Percentiles rank a stretch among this genome's conserved stretches.
These are phyloP conservation scores for Fusarium continuum DNA, from an alignment of 2,329 filamentous ascomycete genomes.

Conservation along the genomic window DNA sequence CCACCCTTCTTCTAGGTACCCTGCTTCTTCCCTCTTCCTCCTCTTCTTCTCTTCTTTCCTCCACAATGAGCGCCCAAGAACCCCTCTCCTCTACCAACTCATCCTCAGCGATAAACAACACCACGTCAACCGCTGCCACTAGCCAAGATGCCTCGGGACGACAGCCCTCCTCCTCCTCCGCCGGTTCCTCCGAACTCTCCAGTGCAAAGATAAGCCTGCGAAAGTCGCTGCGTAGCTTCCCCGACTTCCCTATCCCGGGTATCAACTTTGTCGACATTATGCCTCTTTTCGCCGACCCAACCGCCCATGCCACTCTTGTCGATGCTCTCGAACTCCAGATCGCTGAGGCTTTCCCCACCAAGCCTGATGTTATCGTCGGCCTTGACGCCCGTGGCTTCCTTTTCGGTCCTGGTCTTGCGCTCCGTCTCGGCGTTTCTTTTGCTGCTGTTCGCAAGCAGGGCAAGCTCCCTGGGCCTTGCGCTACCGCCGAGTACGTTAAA, in stretches of 20 bases:
- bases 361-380: constrained; percentile 90
- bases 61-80: constrained; percentile 48
- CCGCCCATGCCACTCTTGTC: constrained; percentile 79
- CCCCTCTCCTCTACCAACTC: constrained; percentile 40
- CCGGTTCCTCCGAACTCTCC: constrained; percentile 72
- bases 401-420: constrained; percentile 88
- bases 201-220: constrained; percentile 76
- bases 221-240: constrained; percentile 81
- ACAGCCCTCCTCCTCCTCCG: constrained; percentile 69
- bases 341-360: constrained; percentile 67
- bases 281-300: constrained; percentile 86
- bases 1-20: constrained; percentile 39
- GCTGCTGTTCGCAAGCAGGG: constrained; percentile 95
- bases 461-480: constrained; percentile 90
- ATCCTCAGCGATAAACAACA: constrained; percentile 43
- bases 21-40: constrained; percentile 42
- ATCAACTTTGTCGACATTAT: constrained; percentile 99
- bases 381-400: constrained; percentile 95
- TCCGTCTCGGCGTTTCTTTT: constrained; percentile 84
- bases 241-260: constrained; percentile 90
- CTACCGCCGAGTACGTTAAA: constrained; percentile 88
- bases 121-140: constrained; percentile 44
- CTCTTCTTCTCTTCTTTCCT: constrained; percentile 40
- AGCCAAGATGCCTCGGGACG: constrained; percentile 68
- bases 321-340: constrained; percentile 87